These are phyloP conservation scores for Batkoa obscura DNA, from an alignment of 371 early-diverging fungal species.

Conservation along the genomic window DNA sequence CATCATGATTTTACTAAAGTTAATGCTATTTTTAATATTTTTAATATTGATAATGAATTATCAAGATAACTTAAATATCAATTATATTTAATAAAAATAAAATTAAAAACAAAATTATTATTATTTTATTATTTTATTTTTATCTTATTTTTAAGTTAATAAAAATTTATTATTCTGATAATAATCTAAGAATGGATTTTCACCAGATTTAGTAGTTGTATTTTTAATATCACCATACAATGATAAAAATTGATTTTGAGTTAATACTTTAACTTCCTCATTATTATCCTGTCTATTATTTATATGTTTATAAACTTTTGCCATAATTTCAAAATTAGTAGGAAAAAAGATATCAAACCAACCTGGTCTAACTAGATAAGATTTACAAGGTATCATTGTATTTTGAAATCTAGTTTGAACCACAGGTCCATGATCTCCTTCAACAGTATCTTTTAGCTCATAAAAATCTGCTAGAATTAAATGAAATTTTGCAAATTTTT, in stretches of 20 bases:
- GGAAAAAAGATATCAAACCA: conserved; percentile 97
- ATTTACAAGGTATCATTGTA: conserved; percentile 81
- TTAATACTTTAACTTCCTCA: conserved; percentile 32
- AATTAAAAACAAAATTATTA: too few relatives aligned
- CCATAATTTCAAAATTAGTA: conserved; percentile 75
- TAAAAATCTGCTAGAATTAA: conserved; percentile 80
- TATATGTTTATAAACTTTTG: conserved; percentile 48
- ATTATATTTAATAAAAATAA: too few relatives aligned
- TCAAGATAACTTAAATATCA: too few relatives aligned
- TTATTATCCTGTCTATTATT: conserved; percentile 21
- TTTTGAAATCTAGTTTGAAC: conserved; percentile 82
- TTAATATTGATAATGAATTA: conserved; percentile 10
- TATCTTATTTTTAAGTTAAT: conserved; percentile 10
- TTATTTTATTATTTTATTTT: too few relatives aligned
- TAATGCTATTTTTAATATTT: conserved; percentile 49
- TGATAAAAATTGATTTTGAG: conserved; percentile 60
- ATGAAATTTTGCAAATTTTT: conserved; percentile 72
- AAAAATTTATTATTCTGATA: conserved; percentile 84
- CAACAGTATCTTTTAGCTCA: conserved; percentile 55
- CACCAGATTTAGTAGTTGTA: conserved; percentile 65
- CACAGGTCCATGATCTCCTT: conserved; percentile 73
- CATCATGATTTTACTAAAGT: conserved; percentile 78
- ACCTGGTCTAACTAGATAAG: conserved; percentile 91
- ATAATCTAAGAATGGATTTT: conserved; percentile 83
- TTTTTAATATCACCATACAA: conserved; percentile 53